Evolutionary conservation across 2,329 filamentous ascomycete genomes (phyloP), one percentile per base, ranked within the genome.

Genomic region (Calonectria henricotiae): DNA sequence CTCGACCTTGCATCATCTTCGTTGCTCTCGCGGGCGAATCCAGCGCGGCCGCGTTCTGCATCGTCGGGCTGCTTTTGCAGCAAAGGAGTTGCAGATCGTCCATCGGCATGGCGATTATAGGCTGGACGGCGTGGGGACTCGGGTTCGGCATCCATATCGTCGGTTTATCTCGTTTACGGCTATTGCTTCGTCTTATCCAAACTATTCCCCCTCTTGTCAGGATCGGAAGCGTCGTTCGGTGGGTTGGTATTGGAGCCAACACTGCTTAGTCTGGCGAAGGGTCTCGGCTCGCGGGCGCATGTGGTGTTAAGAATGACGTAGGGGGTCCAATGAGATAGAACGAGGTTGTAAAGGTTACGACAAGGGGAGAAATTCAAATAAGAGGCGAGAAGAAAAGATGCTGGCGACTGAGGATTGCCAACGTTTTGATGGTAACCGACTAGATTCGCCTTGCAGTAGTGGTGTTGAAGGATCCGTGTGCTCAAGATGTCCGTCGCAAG

Each of bases 61-160:
- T 80, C 80, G 63, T 78, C 74, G 32, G 62, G 72, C 43, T 78
- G 74, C 65, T 83, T 83, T 69, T 81, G 79, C 5, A 86, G 80
- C 25, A 86, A 79, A 46, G 84, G 84, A n/a, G 80, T 79, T 20
- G 76, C 82, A 23, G 84, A 84, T 51, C 85, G 86, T 68, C 84
- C 85, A 68, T 88, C 85, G 2, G 81, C 80, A 17, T 85, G 84
- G 63, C 84, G 85, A 73, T 85, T 82, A 77, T 86, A 82, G 58
- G 84, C 79, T 20, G 88, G 84, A 72, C 85, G 83, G 72, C 79
- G 83, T 61, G 51, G 51, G 51, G 65, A 49, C 3, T 43, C 58
- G 71, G 79, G 78, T 64, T 82, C 79, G 77, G 87, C 83, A 39
- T 85, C 83, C 79, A 84, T 84, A 72, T 83, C 82, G 70, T 81